These are phyloP conservation scores for Phaeodactylum tricornutum DNA, from an alignment of 108 stramenopile species.

Conservation along the genomic window DNA sequence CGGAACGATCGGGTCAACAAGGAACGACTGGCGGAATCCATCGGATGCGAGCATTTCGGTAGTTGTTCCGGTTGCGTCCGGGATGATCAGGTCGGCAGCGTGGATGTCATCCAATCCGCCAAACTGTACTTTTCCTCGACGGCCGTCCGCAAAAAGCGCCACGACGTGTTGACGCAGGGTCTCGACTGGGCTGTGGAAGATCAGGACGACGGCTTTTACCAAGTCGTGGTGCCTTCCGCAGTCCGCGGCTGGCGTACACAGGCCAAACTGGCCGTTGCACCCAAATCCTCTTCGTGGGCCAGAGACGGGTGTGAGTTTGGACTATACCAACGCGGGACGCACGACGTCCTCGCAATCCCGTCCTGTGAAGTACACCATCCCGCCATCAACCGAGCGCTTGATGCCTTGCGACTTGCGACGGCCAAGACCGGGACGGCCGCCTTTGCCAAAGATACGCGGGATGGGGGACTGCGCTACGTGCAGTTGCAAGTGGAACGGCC, in stretches of 20 bases:
- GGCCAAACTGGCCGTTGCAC: conserved; percentile 68
- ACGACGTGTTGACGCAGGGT: conserved; percentile 12
- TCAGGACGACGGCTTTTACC: conserved; percentile 53
- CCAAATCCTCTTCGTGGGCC: conserved; percentile 46
- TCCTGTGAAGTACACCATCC: conserved; percentile 93
- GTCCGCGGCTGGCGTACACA: conserved; percentile 65
- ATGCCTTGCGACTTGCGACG: conserved; percentile 40
- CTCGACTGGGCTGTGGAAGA: conserved; percentile 1
- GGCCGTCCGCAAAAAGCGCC: conserved; percentile 41
- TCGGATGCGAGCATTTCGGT: conserved; percentile 54
- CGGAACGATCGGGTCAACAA: conserved; percentile 16
- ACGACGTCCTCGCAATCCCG: conserved; percentile 77
- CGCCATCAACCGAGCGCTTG: conserved; percentile 72
- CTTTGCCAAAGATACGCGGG: conserved; percentile 41
- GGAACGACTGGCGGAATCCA: conserved; percentile 10
- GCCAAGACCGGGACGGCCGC: conserved; percentile 50
- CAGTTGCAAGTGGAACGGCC: conserved; percentile 76
- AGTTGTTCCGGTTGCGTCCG: conserved; percentile 73
- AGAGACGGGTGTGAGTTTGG: conserved; percentile 69
- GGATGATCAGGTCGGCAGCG: conserved; percentile 23
- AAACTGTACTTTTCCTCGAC: conserved; percentile 64
- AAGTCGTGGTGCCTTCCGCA: conserved; percentile 49
- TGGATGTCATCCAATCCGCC: conserved; percentile 55
- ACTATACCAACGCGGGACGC: conserved; percentile 75
- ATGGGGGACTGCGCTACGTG: conserved; percentile 63